Evolutionary conservation across 257 asterid species (phyloP).

Genomic region (Scutellaria baicalensis): DNA sequence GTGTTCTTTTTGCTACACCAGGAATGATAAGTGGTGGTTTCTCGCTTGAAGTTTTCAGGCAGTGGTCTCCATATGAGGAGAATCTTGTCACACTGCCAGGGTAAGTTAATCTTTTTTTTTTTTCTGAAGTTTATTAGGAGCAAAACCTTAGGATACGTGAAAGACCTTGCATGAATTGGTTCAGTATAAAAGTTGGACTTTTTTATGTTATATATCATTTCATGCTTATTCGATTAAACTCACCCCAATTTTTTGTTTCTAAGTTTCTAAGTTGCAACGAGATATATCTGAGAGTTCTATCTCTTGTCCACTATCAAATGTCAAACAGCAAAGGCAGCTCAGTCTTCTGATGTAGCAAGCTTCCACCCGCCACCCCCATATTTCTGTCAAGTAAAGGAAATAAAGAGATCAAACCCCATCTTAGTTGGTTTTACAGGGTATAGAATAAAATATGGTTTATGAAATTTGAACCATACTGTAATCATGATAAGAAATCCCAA

Average conservation of each 20-base stretch:
- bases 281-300: neutral
- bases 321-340: neutral
- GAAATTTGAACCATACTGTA: too few relatives aligned
- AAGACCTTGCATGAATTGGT: neutral
- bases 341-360: neutral
- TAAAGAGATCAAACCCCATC: neutral
- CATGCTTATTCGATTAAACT: too few relatives aligned
- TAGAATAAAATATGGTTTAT: too few relatives aligned
- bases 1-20: slow-evolving; percentile 97
- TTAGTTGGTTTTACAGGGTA: too few relatives aligned
- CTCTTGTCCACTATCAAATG: neutral
- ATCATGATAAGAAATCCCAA: too few relatives aligned
- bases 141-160: neutral
- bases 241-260: neutral
- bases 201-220: neutral
- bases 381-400: too few relatives aligned
- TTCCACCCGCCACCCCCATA: neutral
- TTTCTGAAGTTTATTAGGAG: neutral
- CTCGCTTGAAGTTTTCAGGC: slow-evolving; percentile 88
- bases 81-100: slow-evolving; percentile 89
- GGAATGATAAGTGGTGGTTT: slow-evolving; percentile 93
- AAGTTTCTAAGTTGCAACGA: neutral
- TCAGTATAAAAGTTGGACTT: neutral
- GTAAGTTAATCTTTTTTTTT: slow-evolving; percentile 26
- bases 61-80: slow-evolving; percentile 81